phyloP scores from a whole-genome alignment of 495 filamentous ascomycete species.

The Penicillium coffeae region DNA sequence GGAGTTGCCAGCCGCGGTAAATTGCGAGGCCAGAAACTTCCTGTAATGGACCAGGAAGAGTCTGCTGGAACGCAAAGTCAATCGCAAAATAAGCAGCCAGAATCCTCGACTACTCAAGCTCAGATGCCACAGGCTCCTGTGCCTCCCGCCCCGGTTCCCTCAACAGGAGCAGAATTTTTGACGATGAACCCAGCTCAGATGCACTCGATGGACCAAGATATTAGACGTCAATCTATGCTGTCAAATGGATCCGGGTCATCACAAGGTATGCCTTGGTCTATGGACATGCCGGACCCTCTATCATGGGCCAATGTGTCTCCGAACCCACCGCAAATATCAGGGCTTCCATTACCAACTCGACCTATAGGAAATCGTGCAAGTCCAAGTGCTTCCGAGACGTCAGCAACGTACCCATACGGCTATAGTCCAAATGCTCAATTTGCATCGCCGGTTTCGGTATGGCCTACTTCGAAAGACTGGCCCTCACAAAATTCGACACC shows the following conservation, averaged over 20 bases:
- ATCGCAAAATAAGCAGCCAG: conserved; percentile 7
- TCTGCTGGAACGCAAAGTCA: conserved; percentile 8
- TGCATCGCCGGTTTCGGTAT: conserved; percentile 11
- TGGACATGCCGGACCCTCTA: conserved; percentile 30
- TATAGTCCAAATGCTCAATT: background rate
- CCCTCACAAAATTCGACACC: conserved; percentile 5
- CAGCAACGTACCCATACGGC: background rate
- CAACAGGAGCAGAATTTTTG: conserved; percentile 2
- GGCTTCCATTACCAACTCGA: conserved; percentile 22
- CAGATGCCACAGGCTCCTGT: conserved; percentile 13
- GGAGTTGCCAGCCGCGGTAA: conserved; percentile 96
- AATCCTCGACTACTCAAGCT: conserved; percentile 9
- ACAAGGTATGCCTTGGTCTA: conserved; percentile 18
- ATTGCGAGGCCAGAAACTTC: conserved; percentile 81
- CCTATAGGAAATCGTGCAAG: conserved; percentile 11
- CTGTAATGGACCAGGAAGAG: conserved; percentile 52
- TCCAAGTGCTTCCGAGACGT: conserved; percentile 7
- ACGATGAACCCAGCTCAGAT: background rate
- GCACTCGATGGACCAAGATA: conserved; percentile 6
- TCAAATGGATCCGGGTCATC: conserved; percentile 13
- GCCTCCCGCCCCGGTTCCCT: conserved; percentile 5
- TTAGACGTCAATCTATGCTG: conserved; percentile 1
- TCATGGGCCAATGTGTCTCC: conserved; percentile 19
- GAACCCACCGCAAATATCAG: conserved; percentile 20
- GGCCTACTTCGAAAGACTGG: conserved; percentile 14